phyloP scores from a whole-genome alignment of 306 rosid genomes.

The Cucurbita moschata region DNA sequence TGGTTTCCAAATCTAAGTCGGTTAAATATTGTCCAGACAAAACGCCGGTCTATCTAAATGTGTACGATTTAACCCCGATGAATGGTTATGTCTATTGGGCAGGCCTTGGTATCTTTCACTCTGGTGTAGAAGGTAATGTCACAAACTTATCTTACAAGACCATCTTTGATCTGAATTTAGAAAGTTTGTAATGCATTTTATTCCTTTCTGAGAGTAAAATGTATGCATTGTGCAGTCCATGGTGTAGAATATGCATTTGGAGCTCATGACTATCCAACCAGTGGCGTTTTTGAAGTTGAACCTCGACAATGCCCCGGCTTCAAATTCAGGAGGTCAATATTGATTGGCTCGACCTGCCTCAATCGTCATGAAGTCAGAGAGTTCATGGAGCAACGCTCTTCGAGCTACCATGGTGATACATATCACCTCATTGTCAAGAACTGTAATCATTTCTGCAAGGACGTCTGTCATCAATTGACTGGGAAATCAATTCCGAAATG shows the following conservation, averaged over 20 bases:
- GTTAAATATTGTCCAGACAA: conserved; percentile 42
- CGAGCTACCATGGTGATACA: conserved; percentile 70
- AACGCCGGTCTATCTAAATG: conserved; percentile 82
- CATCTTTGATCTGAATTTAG: not conserved
- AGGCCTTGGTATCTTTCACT: conserved; percentile 91
- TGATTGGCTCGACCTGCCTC: conserved; percentile 73
- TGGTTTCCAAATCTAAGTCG: conserved; percentile 57
- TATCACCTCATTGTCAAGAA: conserved; percentile 92
- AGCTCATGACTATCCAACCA: conserved; percentile 88
- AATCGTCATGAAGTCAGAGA: conserved; percentile 71
- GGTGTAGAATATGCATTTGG: conserved; percentile 95
- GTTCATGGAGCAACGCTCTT: conserved; percentile 73
- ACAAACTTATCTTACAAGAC: not conserved
- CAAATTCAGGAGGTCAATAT: conserved; percentile 81
- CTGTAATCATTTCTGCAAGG: conserved; percentile 97
- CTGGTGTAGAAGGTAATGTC: conserved; percentile 82
- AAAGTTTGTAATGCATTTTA: not conserved
- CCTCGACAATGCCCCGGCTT: conserved; percentile 97
- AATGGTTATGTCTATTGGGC: conserved; percentile 95
- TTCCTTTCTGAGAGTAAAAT: conserved; percentile 14
- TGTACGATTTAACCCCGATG: conserved; percentile 87
- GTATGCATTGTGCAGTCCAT: conserved; percentile 47
- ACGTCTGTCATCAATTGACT: conserved; percentile 68
- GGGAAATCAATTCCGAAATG: conserved; percentile 92
- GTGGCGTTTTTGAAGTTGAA: conserved; percentile 97